Conservation (phyloP, 176 grass and related monocot species). For the Ananas comosus region DNA sequence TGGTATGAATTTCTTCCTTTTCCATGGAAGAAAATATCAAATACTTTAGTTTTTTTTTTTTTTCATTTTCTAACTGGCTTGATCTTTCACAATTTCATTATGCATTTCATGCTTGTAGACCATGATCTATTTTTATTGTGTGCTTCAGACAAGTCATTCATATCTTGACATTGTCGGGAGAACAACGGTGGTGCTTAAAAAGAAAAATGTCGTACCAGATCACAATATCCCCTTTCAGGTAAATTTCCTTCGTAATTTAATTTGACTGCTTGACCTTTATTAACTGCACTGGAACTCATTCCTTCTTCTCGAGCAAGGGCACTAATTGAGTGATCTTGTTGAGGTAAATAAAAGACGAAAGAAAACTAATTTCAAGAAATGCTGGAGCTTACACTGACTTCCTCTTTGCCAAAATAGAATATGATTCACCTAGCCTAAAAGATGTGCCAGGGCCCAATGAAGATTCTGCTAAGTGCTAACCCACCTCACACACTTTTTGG, state of each 20-base stretch:
- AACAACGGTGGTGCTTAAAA: conserved; percentile 54
- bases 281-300: neutral
- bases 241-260: conserved; percentile 2
- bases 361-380: neutral
- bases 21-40: neutral
- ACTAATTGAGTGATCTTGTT: neutral
- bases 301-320: neutral
- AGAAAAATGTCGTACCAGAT: conserved; percentile 62
- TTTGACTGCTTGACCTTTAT: neutral
- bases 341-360: neutral
- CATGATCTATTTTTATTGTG: conserved; percentile 7
- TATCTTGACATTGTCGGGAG: conserved; percentile 76
- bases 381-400: neutral
- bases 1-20: neutral
- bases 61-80: conserved; percentile 9
- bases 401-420: neutral
- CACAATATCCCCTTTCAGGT: conserved; percentile 71
- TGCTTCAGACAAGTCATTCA: conserved; percentile 54
- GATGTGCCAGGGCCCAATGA: too few relatives aligned
- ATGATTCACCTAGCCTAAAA: neutral
- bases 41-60: neutral
- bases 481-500: too few relatives aligned
- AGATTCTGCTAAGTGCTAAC: too few relatives aligned
- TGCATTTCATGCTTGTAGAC: neutral
- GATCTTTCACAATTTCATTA: neutral